Evolutionary conservation across 768 basidiomycete genomes (phyloP), one percentile per base, ranked within the genome.

Genomic region (Russula brevipes): DNA sequence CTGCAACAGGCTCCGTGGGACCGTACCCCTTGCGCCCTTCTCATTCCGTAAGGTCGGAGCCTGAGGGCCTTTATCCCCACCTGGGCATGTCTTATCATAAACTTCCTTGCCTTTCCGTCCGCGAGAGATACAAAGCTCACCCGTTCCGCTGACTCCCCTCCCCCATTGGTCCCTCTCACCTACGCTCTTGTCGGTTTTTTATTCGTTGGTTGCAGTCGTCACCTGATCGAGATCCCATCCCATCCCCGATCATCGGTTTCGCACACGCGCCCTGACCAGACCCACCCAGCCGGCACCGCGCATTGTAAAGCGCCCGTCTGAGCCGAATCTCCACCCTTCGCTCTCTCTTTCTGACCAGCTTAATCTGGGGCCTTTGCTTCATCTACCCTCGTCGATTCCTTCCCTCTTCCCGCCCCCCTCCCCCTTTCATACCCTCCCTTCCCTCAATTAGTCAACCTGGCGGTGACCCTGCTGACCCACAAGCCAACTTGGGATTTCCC

Each of bases 191-290:
- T 56, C 31, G n/a, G 39, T 47, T 46, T 60, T 59, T 60, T 55
- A 30, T 42, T 60, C 58, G 7, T 51, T 60, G 58, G 63, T 54
- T 44, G 47, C 63, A 49, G 52, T 52, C 59, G 52, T 52, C 59
- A 59, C 24, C 63, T 51, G 63, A 64, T 64, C 63, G 59, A 64
- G 63, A 64, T 64, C 54, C 63, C 24, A 44, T 59, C 55, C 61
- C 24, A 58, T 53, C 61, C 24, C 63, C 63, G 67, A 68, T 68
- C 67, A 68, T 66, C 67, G 67, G 66, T 63, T 55, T 66, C 58
- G 58, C 64, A 54, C 60, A 54, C 63, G 44, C 55, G 53, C 47
- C 54, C 63, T 57, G 45, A 54, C 60, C 19, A 38, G 54, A 45
- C 58, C 63, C 63, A 55, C 58, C 24, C 63, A 55, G 36, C 49